Evolutionary conservation across 768 basidiomycete species (phyloP), one percentile per base, ranked within the genome.

Genomic region (Termitomyces sp.): DNA sequence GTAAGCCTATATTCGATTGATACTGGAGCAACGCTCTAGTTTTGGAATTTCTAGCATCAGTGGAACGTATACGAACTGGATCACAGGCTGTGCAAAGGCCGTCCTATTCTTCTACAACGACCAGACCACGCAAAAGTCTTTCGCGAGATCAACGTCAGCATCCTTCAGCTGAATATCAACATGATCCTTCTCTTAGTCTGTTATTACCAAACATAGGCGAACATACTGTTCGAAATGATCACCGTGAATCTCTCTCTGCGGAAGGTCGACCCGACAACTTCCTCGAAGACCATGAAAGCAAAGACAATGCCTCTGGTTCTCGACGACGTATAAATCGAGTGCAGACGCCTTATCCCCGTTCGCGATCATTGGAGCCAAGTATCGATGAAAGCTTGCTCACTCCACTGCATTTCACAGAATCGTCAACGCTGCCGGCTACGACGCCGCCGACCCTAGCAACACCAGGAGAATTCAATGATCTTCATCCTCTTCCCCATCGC

Each of bases 341-440:
- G 30, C 57, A 55, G 37, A 58, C 57, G 7, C 57, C 57, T 22
- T 58, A 49, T 43, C 40, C 28, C 15, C 47, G 26, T 19, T 17
- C 56, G 4, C 44, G 49, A 21, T 51, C 50, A 34, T 40, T 51
- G n/a, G 45, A 51, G 14, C 37, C 35, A 1, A 45, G 37, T 37
- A 44, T 28, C 21, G 9, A 26, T 34, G 30, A 44, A 42, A 15
- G 6, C n/a, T 50, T 41, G n/a, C 48, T 41, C 15, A 22, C 32
- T 15, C 17, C 35, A 15, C 32, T 59, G 7, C 62, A 66, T 12
- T 14, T 85, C 85, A 0, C 57, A 63, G 3, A 86, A 80, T 37
- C 38, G 38, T 38, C 35, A 12, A 24, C 35, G 24, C 37, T 28
- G 17, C 24, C 26, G 30, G 0, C 88, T 88, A 0, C 68, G 69